A percentile compares a stretch with the other conserved stretches of the same genome.
phyloP scores from a whole-genome alignment of 2,329 filamentous ascomycete species.

The Xylariaceae sp. region DNA sequence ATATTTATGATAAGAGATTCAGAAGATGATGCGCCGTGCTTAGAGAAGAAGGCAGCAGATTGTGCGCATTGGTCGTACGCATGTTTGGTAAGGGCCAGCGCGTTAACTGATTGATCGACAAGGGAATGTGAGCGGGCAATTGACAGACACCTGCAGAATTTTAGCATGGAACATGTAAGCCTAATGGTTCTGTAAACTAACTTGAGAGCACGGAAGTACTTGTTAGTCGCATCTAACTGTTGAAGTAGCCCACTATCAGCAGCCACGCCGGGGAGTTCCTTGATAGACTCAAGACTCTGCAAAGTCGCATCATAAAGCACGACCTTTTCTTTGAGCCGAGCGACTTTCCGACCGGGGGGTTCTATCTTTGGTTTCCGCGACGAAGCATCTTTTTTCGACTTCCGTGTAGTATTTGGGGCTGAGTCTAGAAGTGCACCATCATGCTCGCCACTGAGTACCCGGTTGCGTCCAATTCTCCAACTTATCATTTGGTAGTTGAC shows the following conservation, averaged over 20 bases:
- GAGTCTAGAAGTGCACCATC: conserved; percentile 73
- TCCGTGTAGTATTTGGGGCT: conserved; percentile 51
- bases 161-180: conserved; percentile 9
- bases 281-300: conserved; percentile 88
- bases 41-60: conserved; percentile 56
- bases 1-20: conserved; percentile 66
- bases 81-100: conserved; percentile 82
- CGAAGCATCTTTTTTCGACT: conserved; percentile 59
- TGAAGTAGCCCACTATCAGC: conserved; percentile 77
- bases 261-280: conserved; percentile 87
- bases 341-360: conserved; percentile 75
- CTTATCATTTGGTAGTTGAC: conserved; percentile 94
- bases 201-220: conserved; percentile 90
- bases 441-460: conserved; percentile 81
- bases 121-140: conserved; percentile 85
- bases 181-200: conserved; percentile 48
- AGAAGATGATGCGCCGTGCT: conserved; percentile 41
- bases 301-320: conserved; percentile 91
- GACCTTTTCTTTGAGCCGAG: conserved; percentile 81
- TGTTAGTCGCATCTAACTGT: conserved; percentile 77
- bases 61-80: conserved; percentile 67
- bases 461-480: conserved; percentile 92
- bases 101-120: conserved; percentile 73
- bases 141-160: conserved; percentile 70
- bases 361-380: conserved; percentile 54